Percentiles rank a stretch among this genome's conserved stretches.
phyloP scores from a whole-genome alignment of 2,329 filamentous ascomycete species.

The Colletotrichum tofieldiae region DNA sequence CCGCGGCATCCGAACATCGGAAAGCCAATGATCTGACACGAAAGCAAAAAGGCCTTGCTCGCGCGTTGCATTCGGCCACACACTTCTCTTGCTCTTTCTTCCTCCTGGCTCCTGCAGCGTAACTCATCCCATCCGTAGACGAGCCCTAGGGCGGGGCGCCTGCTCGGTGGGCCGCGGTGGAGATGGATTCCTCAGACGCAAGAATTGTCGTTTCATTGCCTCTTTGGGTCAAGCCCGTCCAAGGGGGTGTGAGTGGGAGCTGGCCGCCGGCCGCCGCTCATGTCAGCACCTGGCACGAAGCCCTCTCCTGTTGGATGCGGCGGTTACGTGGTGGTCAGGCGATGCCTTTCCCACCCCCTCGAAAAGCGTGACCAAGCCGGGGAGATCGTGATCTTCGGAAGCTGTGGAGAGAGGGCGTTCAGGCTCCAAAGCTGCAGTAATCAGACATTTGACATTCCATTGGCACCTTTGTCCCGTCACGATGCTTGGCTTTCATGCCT shows the following conservation, averaged over 20 bases:
- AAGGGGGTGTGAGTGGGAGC: constrained; percentile 18
- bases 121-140: constrained; percentile 14
- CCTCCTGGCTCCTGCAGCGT: constrained; percentile 12
- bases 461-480: constrained; percentile 24
- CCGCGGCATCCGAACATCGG: constrained; percentile 35
- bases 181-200: constrained; percentile 29
- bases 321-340: constrained; percentile 31
- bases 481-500: constrained; percentile 38
- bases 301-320: background rate
- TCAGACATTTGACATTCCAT: constrained; percentile 33
- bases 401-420: constrained; percentile 9
- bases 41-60: constrained; percentile 27
- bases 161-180: constrained; percentile 29
- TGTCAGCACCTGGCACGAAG: constrained; percentile 33
- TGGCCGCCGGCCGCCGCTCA: constrained; percentile 39
- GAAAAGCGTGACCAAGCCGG: constrained; percentile 5
- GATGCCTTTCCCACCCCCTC: constrained; percentile 9
- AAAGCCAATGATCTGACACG: constrained; percentile 34
- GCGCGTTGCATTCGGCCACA: constrained; percentile 8
- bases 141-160: constrained; percentile 36
- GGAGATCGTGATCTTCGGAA: constrained; percentile 29
- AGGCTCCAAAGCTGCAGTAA: constrained; percentile 13
- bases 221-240: constrained; percentile 23
- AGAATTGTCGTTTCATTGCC: constrained; percentile 39
- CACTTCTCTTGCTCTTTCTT: constrained; percentile 4